These are phyloP conservation scores for Botryotinia convoluta DNA, from an alignment of 2,329 filamentous ascomycete species.

Conservation along the genomic window DNA sequence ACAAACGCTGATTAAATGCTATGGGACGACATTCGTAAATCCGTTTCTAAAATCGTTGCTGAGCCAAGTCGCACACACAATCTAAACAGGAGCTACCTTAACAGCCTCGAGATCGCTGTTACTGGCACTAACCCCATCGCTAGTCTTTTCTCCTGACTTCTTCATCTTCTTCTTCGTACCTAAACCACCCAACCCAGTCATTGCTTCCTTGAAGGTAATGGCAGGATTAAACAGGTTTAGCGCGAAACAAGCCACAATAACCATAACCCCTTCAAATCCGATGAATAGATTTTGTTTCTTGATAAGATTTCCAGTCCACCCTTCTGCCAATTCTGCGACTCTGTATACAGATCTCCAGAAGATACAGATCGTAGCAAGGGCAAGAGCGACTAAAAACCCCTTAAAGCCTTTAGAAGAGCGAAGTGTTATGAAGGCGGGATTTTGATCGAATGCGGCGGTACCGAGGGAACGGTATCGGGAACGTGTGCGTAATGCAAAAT, in stretches of 20 bases:
- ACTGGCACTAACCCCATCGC: constrained; percentile 12
- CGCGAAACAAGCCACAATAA: constrained; percentile 29
- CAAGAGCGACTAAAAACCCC: constrained; percentile 37
- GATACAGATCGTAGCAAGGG: constrained; percentile 53
- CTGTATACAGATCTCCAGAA: constrained; percentile 57
- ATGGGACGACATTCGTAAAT: not conserved
- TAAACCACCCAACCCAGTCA: constrained; percentile 22
- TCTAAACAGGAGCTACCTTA: constrained; percentile 5
- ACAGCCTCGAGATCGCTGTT: constrained; percentile 18
- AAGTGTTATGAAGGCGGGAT: constrained; percentile 24
- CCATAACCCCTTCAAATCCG: constrained; percentile 37
- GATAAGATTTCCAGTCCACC: constrained; percentile 45
- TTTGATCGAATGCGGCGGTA: constrained; percentile 27
- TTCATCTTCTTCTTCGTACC: constrained; percentile 22
- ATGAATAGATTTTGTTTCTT: constrained; percentile 30
- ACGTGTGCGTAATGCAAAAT: constrained; percentile 30
- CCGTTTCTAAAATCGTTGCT: not conserved
- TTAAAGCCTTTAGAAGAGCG: constrained; percentile 29
- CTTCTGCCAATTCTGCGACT: constrained; percentile 50
- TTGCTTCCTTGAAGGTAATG: constrained; percentile 23
- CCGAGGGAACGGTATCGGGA: constrained; percentile 40
- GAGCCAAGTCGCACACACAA: not conserved
- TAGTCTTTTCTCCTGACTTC: constrained; percentile 5
- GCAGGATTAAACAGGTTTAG: constrained; percentile 43
- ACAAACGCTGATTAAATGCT: not conserved